A percentile compares a stretch with the other conserved stretches of the same genome.
phyloP scores from a whole-genome alignment of 2,329 filamentous ascomycete genomes.

The Phaeoacremonium minimum region DNA sequence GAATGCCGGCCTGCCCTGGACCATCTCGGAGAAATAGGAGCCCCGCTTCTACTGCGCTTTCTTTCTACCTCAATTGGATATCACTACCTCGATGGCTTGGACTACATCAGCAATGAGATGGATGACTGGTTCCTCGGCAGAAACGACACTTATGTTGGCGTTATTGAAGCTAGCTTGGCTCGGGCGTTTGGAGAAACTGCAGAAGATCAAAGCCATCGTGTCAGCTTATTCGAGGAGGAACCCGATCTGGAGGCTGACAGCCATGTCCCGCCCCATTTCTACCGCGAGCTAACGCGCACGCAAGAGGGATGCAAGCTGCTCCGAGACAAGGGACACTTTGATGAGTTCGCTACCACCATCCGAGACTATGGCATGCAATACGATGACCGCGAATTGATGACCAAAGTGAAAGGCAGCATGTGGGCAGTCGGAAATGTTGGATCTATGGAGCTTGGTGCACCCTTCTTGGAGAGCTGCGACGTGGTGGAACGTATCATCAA shows the following conservation, averaged over 20 bases:
- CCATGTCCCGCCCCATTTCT: slow-evolving; percentile 93
- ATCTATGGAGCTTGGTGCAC: slow-evolving; percentile 94
- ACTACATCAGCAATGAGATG: slow-evolving; percentile 99
- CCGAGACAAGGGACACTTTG: slow-evolving; percentile 91
- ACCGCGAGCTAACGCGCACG: slow-evolving; percentile 88
- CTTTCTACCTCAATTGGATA: slow-evolving; percentile 95
- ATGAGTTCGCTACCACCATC: slow-evolving; percentile 87
- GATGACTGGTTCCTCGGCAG: slow-evolving; percentile 98
- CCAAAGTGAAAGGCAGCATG: slow-evolving; percentile 93
- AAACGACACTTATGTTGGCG: slow-evolving; percentile 90
- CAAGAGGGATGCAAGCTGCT: slow-evolving; percentile 87
- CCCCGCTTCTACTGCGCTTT: slow-evolving; percentile 86
- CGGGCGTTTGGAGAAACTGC: slow-evolving; percentile 71
- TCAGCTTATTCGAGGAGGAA: slow-evolving; percentile 55
- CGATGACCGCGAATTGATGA: slow-evolving; percentile 78
- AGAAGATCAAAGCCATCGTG: slow-evolving; percentile 52
- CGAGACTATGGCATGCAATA: slow-evolving; percentile 81
- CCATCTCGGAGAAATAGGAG: slow-evolving; percentile 93
- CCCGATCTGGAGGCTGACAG: slow-evolving; percentile 49
- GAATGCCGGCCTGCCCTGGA: slow-evolving; percentile 92
- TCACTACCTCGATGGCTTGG: slow-evolving; percentile 91
- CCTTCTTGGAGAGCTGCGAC: slow-evolving; percentile 85
- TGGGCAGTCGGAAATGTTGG: slow-evolving; percentile 99
- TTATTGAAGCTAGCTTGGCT: slow-evolving; percentile 93
- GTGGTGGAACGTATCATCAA: slow-evolving; percentile 82